Evolutionary conservation across 345 rosid genomes (phyloP), one percentile per base, ranked within the genome.

Genomic region (Boechera stricta): DNA sequence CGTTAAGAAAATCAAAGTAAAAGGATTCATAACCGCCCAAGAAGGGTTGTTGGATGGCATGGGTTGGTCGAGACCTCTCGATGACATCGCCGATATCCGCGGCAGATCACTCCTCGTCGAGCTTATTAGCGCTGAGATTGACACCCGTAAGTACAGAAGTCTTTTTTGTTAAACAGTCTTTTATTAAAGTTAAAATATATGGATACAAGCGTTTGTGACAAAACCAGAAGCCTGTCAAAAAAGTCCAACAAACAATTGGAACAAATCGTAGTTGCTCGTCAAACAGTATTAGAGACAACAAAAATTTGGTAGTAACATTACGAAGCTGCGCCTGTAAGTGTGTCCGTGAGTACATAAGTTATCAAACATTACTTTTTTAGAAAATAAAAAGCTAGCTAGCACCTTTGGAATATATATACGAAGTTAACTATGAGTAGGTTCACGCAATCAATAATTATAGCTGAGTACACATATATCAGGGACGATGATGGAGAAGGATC

Each of bases 401-500:
- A 10, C 7, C 26, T 63, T 10, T 11, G 10, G 3, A 26, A 48
- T 45, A 24, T 21, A 42, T 10, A 9, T 39, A 39, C 7, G 2
- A 8, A 8, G 1, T 2, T 2, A 2, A 10, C 12, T 18, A 49
- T 16, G 9, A 32, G 24, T 35, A 47, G 47, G 35, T 59, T 60
- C 13, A 59, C 9, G 35, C 57, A 59, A 21, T 33, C 5, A 32
- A 26, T 12, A 39, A 59, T 16, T 21, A 18, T 45, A 55, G 15
- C 18, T 54, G 44, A 5, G 74, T 57, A 33, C 36, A 36, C 38
- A 24, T 24, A 61, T 74, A 56, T 56, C 41, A 92, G 97, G 42
- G 38, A 85, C 86, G 6, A 73, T 74, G 31, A 8, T 2, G 59
- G 91, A 85, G 83, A 88, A 84, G 81, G 74, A 58, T 0, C 84